phyloP scores from a whole-genome alignment of 768 basidiomycete species.

The Psilocybe cyanescens region DNA sequence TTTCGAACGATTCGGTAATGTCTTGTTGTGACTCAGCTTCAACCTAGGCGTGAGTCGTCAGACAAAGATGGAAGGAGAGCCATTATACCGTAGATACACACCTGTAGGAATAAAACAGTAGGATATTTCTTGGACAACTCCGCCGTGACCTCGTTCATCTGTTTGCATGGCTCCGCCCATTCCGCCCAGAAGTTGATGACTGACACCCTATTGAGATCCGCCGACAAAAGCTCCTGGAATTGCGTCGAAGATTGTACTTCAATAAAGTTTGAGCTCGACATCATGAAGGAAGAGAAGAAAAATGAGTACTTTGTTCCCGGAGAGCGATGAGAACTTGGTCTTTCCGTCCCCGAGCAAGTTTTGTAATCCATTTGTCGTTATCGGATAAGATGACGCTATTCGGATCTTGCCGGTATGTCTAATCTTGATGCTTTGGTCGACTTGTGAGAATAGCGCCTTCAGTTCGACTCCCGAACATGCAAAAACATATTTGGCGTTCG shows the following conservation, averaged over 20 bases:
- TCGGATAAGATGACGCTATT: slow-evolving; percentile 33
- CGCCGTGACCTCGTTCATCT: slow-evolving; percentile 81
- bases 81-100: slow-evolving; percentile 31
- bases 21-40: slow-evolving; percentile 83
- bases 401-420: slow-evolving; percentile 26
- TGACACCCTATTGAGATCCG: slow-evolving; percentile 81
- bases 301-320: slow-evolving; percentile 5
- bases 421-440: neutral
- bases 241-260: slow-evolving; percentile 65
- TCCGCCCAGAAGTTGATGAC: slow-evolving; percentile 94
- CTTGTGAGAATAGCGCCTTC: neutral
- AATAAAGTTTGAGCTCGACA: slow-evolving; percentile 34
- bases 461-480: neutral
- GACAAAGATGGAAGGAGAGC: neutral
- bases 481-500: neutral
- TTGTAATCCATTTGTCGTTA: slow-evolving; percentile 21
- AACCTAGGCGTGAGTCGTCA: slow-evolving; percentile 48
- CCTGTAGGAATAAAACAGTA: slow-evolving; percentile 73
- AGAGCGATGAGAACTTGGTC: slow-evolving; percentile 10
- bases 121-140: slow-evolving; percentile 79
- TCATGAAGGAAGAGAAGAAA: slow-evolving; percentile 10
- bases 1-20: slow-evolving; percentile 90
- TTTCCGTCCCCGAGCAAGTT: slow-evolving; percentile 17
- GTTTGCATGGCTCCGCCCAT: slow-evolving; percentile 90
- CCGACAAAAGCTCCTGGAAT: slow-evolving; percentile 74